Evolutionary conservation across 331 rosid genomes (phyloP), one percentile per base, ranked within the genome.

Genomic region (Phaseolus coccineus): DNA sequence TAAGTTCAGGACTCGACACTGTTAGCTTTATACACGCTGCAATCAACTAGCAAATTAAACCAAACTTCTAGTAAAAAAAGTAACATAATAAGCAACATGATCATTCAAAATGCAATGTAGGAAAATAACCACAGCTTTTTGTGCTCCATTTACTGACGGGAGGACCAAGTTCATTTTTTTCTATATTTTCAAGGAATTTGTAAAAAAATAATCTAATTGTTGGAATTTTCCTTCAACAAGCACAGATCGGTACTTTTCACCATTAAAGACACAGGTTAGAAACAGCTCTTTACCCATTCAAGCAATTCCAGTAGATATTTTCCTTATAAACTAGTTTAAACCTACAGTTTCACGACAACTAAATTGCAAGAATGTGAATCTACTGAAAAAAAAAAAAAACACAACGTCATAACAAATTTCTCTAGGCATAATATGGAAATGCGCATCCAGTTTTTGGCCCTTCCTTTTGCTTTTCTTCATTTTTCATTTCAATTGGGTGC

Each of bases 231-330:
- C 65, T 50, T 10, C 35, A n/a, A 8, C 35, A 24, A 5, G 25
- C 31, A 37, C 13, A 44, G 15, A 27, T 28, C 2, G 71, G 48
- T 44, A 44, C 5, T 30, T 47, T 75, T 24, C 50, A 47, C 71
- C 71, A 47, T 30, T 59, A 44, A 28, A 75, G 79, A 48, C 48
- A 47, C n/a, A 50, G 37, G 40, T 19, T 66, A 40, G 52, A 22
- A 66, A 66, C 40, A 64, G 47, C 53, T 22, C 4, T 66, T n/a
- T 66, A 51, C 53, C 53, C 72, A 5, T 66, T 24, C 35, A 19
- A 66, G 52, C 72, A 66, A 66, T 4, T 53, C 33, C 72, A 37
- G 8, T 39, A 65, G 30, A 39, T 22, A 19, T n/a, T n/a, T 37
- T 64, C 28, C 50, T 16, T 37, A 19, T n/a, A 64, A 64, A 63